These are phyloP conservation scores for Aspergillus quadrilineatus DNA, from an alignment of 2,329 filamentous ascomycete species.

Conservation along the genomic window DNA sequence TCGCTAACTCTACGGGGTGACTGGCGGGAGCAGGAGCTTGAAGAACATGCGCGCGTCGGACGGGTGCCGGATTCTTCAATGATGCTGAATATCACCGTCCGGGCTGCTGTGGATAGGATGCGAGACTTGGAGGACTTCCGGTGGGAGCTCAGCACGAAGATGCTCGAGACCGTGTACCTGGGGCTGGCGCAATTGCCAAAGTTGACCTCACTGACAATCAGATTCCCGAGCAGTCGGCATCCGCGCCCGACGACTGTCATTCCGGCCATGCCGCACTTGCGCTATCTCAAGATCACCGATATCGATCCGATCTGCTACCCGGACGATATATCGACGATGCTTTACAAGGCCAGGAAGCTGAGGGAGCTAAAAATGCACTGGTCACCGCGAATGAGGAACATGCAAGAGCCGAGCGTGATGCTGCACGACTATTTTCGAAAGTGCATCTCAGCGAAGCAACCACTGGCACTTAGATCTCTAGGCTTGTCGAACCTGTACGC, in stretches of 20 bases:
- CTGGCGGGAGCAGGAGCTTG: constrained; percentile 57
- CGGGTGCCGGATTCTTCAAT: constrained; percentile 63
- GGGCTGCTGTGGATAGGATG: constrained; percentile 61
- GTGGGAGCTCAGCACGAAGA: constrained; percentile 63
- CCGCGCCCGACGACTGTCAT: constrained; percentile 58
- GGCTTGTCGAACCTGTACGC: constrained; percentile 60
- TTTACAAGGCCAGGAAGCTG: constrained; percentile 55
- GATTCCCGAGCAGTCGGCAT: constrained; percentile 56
- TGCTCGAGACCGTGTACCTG: constrained; percentile 58
- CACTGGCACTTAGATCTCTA: constrained; percentile 51
- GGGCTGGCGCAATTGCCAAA: constrained; percentile 52
- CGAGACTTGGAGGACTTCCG: constrained; percentile 54
- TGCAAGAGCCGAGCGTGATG: constrained; percentile 57
- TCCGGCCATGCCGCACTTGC: constrained; percentile 57
- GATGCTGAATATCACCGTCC: constrained; percentile 61
- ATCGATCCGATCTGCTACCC: constrained; percentile 65
- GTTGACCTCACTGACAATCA: constrained; percentile 55
- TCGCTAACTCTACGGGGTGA: constrained; percentile 55
- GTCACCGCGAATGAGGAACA: constrained; percentile 61
- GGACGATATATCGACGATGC: constrained; percentile 59
- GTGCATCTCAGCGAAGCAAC: constrained; percentile 48
- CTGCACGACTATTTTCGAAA: constrained; percentile 58
- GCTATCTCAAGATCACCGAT: constrained; percentile 55
- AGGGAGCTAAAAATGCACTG: constrained; percentile 59
- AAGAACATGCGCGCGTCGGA: constrained; percentile 58